Conservation (phyloP, 805 yeast species). For the Yarrowia yakushimensis region DNA sequence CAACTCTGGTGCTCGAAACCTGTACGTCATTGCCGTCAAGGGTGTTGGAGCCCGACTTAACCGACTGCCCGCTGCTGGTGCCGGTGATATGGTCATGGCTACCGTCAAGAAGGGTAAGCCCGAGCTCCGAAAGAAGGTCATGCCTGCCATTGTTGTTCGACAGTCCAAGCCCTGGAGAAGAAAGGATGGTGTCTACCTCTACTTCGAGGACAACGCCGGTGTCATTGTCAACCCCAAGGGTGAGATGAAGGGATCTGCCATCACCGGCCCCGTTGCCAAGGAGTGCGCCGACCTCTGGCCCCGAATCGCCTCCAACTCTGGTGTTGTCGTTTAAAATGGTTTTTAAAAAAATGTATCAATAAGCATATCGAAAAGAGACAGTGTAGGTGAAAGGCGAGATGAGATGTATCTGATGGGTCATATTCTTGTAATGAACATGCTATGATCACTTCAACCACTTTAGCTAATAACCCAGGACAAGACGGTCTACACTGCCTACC, state of each 20-base stretch:
- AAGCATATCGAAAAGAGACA: neutral
- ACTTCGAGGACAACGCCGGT: slow-evolving; percentile 99
- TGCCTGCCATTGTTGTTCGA: slow-evolving; percentile 99
- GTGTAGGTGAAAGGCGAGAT: neutral
- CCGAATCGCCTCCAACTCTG: slow-evolving; percentile 99
- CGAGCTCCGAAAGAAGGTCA: slow-evolving; percentile 99
- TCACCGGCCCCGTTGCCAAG: slow-evolving; percentile 99
- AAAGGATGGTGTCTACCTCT: slow-evolving; percentile 98
- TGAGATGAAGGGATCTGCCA: slow-evolving; percentile 99
- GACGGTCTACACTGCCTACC: too few species aligned
- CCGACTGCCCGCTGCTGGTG: slow-evolving; percentile 99
- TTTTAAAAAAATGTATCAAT: slow-evolving; percentile 20
- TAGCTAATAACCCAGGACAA: too few species aligned
- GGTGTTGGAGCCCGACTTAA: slow-evolving; percentile 99
- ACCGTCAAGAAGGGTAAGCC: slow-evolving; percentile 99
- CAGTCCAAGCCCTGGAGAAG: slow-evolving; percentile 99
- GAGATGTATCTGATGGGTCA: too few species aligned
- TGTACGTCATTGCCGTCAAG: slow-evolving; percentile 97
- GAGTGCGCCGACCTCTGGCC: slow-evolving; percentile 99
- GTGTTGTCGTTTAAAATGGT: slow-evolving; percentile 90
- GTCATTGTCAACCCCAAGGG: slow-evolving; percentile 99
- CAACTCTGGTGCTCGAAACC: slow-evolving; percentile 99
- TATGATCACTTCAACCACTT: too few species aligned
- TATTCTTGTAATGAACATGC: too few species aligned
- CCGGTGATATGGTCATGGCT: slow-evolving; percentile 82